Base-by-base conservation (phyloP, 2,329 filamentous ascomycete species). In the Phyllosticta citrichinensis region DNA sequence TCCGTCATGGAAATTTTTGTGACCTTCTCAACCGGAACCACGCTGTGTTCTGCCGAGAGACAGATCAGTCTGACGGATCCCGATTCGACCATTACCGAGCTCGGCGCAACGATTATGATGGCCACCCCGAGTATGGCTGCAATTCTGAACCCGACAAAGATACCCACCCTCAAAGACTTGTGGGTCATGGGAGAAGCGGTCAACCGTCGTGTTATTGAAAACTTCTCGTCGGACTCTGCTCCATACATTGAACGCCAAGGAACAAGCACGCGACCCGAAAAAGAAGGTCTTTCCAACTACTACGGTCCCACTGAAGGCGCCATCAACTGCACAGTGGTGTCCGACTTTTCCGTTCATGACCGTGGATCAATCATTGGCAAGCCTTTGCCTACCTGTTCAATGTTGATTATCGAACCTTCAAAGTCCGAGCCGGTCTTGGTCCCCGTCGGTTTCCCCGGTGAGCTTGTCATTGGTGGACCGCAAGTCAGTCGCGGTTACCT, bases 1-100 rank as follows among this genome's bases (percentile, higher is more conserved):
- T 95, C 90, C 0, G 88, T 95, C 0, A 95, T 95, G 69, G 91
- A 96, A 68, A 92, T 96, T 12, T 93, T 96, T 70, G 95, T 90
- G 67, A 79, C 90, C 0, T 95, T 90, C 87, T 82, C 83, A 53
- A 80, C 81, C 33, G 90, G 90, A 4, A 89, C 92, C 77, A 88
- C 87, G 62, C 77, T 96, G 14, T 96, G 89, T 68, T 84, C 88
- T 1, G 87, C 85, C 0, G 82, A 79, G 0, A 91, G 92, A 65
- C 88, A 94, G 66, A 81, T 83, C 1, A 74, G 95, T 0, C 90
- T 93, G 67, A 79, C 79, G 51, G 85, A 95, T 66, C 76, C 95
- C 5, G 88, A 91, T 69, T 71, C 75, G 17, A 79, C 84, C 0
- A 88, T 95, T 60, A 79, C 83, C 2, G 69, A 72, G 0, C 73